Evolutionary conservation across 2,329 filamentous ascomycete species (phyloP), one percentile per base, ranked within the genome.

Genomic region (Sporothrix sp.): DNA sequence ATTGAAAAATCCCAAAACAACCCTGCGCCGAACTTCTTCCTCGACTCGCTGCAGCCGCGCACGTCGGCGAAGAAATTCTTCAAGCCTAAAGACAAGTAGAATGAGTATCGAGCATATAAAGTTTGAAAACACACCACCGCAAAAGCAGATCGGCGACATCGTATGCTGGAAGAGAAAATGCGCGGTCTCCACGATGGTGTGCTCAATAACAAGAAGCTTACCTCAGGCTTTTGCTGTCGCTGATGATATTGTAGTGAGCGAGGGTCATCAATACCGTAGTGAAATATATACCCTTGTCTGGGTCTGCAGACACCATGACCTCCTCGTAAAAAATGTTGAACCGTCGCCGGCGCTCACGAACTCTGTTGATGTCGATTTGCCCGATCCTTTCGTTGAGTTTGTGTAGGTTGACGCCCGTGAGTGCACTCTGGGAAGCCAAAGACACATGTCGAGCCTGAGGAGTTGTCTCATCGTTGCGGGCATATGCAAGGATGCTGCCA

Each of bases 281-380:
- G 65, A 98, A 98, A 1, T 87, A 84, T 53, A 98, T 94, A 43
- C 93, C 93, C 55, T 80, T 79, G 61, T 94, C 87, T 1, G 84
- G 85, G 65, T 98, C 90, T 4, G 90, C 88, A 4, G 89, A 91
- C 6, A 96, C 88, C 66, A 97, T 80, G 18, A 97, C 86, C 69
- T 98, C 94, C 66, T 97, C 90, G 62, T 88, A 98, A 66, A 98
- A 98, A n/a, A 85, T 77, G 59, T 95, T 95, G 72, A 94, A 91
- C 37, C 85, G 82, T 51, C 80, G 76, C 38, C 93, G 78, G 54
- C 88, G 78, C 58, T 80, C 75, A 52, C 84, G 84, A 49, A 97
- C 88, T 56, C 83, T 81, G 14, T 71, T 67, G 0, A 90, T 72
- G 30, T 95, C 89, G 37, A 98, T 83, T 50, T 76, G 72, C 1